phyloP scores from a whole-genome alignment of 208 protist genomes.

The Acanthamoeba lugdunensis region DNA sequence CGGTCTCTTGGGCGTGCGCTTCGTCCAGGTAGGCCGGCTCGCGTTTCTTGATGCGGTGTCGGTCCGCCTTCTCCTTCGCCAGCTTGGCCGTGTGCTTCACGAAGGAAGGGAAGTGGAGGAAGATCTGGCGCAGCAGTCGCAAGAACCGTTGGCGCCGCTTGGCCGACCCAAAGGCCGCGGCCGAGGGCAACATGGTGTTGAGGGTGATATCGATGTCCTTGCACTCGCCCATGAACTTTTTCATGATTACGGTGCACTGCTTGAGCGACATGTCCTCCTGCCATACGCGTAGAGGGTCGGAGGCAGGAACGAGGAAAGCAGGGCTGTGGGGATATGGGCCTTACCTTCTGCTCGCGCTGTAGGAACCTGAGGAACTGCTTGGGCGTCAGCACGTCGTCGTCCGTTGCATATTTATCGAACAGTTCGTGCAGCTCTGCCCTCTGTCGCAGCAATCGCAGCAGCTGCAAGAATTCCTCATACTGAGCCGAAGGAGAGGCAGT shows the following conservation, averaged over 20 bases:
- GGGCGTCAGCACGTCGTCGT: not conserved
- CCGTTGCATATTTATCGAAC: constrained; percentile 64
- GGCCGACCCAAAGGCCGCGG: not conserved
- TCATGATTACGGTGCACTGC: constrained; percentile 12
- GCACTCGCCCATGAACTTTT: not conserved
- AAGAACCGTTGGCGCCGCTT: not conserved
- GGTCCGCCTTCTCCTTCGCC: not conserved
- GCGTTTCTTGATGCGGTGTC: not conserved
- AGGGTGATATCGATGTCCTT: constrained; percentile 44
- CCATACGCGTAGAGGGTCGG: not conserved
- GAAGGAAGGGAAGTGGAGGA: constrained; percentile 30
- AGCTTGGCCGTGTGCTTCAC: constrained; percentile 10
- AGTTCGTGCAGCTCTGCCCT: constrained; percentile 74
- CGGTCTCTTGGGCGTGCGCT: not conserved
- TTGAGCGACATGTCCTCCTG: constrained; percentile 60
- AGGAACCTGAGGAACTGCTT: constrained; percentile 77
- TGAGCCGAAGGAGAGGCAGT: not conserved
- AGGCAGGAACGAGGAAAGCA: too few species aligned
- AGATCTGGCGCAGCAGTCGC: constrained; percentile 9
- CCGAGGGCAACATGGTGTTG: not conserved
- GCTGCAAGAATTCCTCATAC: constrained; percentile 10
- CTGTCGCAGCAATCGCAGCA: constrained; percentile 5
- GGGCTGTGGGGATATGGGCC: too few species aligned
- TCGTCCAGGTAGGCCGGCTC: not conserved
- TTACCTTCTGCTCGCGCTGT: constrained; percentile 73